These are phyloP conservation scores for Fusarium sp. DNA, from an alignment of 2,329 filamentous ascomycete genomes.

Conservation along the genomic window DNA sequence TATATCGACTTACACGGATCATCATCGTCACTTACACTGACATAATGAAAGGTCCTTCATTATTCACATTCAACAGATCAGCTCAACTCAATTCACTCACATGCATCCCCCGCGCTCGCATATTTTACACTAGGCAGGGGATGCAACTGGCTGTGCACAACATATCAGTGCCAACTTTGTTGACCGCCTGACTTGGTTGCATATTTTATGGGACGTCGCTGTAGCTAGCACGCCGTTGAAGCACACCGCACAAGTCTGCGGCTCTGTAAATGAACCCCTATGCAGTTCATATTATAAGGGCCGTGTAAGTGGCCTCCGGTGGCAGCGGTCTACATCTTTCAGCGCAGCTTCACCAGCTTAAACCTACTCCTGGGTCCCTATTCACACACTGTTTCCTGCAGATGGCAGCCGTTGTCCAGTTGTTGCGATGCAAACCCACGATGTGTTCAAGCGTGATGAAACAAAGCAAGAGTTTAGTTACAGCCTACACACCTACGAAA, in stretches of 20 bases:
- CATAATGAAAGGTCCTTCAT: conserved; percentile 2
- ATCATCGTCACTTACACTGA: conserved; percentile 12
- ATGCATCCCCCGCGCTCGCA: conserved; percentile 35
- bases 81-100: conserved; percentile 21
- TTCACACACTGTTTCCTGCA: conserved; percentile 14
- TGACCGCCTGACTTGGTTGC: conserved; percentile 49
- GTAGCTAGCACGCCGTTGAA: conserved; percentile 45
- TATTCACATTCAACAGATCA: background rate
- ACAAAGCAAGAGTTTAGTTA: conserved; percentile 15
- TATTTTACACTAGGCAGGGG: conserved; percentile 42
- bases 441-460: conserved; percentile 15
- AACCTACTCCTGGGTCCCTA: conserved; percentile 34
- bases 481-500: conserved; percentile 9
- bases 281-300: conserved; percentile 41
- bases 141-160: conserved; percentile 37
- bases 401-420: conserved; percentile 18
- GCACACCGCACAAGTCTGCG: conserved; percentile 47
- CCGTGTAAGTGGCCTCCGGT: conserved; percentile 33
- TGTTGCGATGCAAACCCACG: conserved; percentile 24
- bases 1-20: conserved; percentile 39
- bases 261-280: conserved; percentile 47
- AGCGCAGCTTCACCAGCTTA: conserved; percentile 2
- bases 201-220: conserved; percentile 49
- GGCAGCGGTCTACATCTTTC: conserved; percentile 26
- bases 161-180: conserved; percentile 37